Base-by-base conservation (phyloP, 139 green algal genomes). In the Chlamydomonas sphaeroides region DNA sequence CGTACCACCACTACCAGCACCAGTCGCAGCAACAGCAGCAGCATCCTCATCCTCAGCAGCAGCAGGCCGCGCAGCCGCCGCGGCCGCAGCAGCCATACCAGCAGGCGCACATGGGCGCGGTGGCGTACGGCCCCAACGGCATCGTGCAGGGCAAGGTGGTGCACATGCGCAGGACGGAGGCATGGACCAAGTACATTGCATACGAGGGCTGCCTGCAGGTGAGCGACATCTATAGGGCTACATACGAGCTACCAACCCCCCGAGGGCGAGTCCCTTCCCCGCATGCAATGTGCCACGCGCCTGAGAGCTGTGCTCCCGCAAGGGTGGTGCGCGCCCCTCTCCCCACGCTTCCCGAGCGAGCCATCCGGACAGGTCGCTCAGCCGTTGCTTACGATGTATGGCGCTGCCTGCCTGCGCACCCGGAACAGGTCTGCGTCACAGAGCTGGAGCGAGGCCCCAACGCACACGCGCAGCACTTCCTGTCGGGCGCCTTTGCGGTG, bases 141-240 rank as follows among this genome's bases (percentile, higher is more conserved):
- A 4, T 35, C 18, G 48, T 45, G 17, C 77, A 84, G 45, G 77
- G 77, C 36, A 84, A 75, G 39, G 65, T 89, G 36, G 82, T 89
- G 39, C 84, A 82, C 66, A 88, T 91, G 84, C 66, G 65, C 4
- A 61, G 88, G 6, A 68, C 57, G 0, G 88, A 91, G n/a, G 88
- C 85, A 8, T 91, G 88, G 88, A 62, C 79, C 59, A 84, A 85
- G 62, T 91, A 89, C 66, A 74, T 91, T 11, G 88, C 88, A 0
- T 91, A 91, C 68, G 88, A 91, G 71, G 88, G 84, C 38, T 91
- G 79, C 80, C 78, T 87, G 14, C 87, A 91, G 84, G 87, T 91
- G 56, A 14, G 10, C 11, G 45, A 53, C 45, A 10, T 53, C 45
- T n/a, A n/a, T n/a, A n/a, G n/a, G n/a, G n/a, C n/a, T n/a, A n/a